These are phyloP conservation scores for Pichia phayaonensis DNA, from an alignment of 805 yeast genomes.

Conservation along the genomic window DNA sequence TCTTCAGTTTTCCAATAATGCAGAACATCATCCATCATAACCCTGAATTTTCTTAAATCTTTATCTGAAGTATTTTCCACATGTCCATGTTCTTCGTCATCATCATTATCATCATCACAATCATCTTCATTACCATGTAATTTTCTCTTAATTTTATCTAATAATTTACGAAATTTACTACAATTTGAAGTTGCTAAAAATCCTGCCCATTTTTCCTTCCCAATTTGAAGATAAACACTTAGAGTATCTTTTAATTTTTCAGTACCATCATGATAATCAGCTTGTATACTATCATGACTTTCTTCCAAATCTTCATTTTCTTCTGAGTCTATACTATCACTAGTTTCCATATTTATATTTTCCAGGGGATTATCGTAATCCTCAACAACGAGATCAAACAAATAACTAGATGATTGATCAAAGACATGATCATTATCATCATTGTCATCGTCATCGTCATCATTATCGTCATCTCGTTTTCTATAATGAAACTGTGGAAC, in stretches of 20 bases:
- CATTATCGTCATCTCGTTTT: no score
- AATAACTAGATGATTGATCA: no score
- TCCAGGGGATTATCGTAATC: no score
- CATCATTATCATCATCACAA: not conserved
- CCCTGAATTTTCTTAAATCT: not conserved
- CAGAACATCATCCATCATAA: constrained; percentile 4
- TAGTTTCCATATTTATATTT: no score
- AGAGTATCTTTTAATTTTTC: constrained; percentile 19
- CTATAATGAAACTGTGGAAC: not conserved
- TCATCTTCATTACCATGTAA: not conserved
- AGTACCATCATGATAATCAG: constrained; percentile 19
- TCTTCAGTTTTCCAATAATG: constrained; percentile 9
- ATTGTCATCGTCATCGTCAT: no score
- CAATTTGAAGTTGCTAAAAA: constrained; percentile 23
- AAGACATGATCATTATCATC: no score
- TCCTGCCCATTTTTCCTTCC: constrained; percentile 22
- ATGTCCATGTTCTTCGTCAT: not conserved
- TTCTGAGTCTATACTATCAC: no score
- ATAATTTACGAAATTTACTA: constrained; percentile 19
- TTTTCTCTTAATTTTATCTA: constrained; percentile 12
- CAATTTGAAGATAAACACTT: constrained; percentile 17
- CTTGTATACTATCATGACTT: constrained; percentile 13
- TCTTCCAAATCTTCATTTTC: no score
- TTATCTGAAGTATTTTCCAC: no score
- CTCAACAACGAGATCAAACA: no score